phyloP scores from a whole-genome alignment of 73 alveolate species.

The Stentor coeruleus region DNA sequence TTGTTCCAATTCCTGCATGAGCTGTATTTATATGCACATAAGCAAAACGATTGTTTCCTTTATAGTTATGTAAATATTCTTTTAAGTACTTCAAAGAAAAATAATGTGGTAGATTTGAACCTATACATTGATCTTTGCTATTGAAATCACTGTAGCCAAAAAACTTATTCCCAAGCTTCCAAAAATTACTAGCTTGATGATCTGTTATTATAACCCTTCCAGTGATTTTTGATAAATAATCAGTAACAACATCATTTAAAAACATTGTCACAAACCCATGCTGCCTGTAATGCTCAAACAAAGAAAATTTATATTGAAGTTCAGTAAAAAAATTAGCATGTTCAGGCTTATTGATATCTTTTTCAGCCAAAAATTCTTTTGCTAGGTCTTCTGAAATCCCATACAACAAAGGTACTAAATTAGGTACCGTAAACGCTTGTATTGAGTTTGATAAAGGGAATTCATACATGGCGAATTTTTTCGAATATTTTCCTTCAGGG shows the following conservation, averaged over 20 bases:
- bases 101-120: neutral
- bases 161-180: neutral
- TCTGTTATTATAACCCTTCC: neutral
- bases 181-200: neutral
- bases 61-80: conserved; percentile 12
- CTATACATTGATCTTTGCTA: conserved; percentile 1
- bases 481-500: no score
- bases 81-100: neutral
- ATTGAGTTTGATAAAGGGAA: neutral
- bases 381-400: no score
- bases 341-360: no score
- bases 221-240: neutral
- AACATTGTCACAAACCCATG: conserved; percentile 5
- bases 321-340: neutral
- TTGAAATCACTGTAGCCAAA: neutral
- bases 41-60: neutral
- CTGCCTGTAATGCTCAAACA: neutral
- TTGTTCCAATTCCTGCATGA: conserved; percentile 26
- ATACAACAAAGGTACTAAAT: neutral
- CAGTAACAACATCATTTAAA: neutral
- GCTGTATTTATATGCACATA: conserved; percentile 23
- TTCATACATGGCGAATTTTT: neutral
- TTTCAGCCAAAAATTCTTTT: no score
- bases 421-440: neutral
- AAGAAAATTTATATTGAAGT: neutral